These are phyloP conservation scores for Silene noctiflora DNA, from an alignment of 179 eudicot species.

Conservation along the genomic window DNA sequence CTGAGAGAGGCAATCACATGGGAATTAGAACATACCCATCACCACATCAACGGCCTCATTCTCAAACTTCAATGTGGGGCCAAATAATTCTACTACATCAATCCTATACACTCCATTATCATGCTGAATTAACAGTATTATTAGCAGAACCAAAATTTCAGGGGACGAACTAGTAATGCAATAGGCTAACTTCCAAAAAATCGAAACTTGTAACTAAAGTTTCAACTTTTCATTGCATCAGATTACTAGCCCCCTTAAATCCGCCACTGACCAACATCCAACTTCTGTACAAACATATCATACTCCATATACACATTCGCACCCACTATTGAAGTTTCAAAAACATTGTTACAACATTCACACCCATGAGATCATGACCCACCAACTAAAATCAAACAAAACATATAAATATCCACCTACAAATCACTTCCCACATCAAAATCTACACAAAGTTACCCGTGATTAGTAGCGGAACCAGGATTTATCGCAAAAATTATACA, in stretches of 20 bases:
- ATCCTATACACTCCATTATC: constrained; percentile 6
- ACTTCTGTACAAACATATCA: neutral
- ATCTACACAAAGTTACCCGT: neutral
- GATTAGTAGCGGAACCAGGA: neutral
- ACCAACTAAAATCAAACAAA: neutral
- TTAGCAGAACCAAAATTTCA: too few species aligned
- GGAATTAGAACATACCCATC: neutral
- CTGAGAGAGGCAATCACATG: constrained; percentile 22
- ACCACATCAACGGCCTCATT: neutral
- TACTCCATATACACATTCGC: neutral
- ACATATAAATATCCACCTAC: neutral
- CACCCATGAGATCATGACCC: neutral
- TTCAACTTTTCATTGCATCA: too few species aligned
- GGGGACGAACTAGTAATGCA: too few species aligned
- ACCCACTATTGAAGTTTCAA: too few species aligned
- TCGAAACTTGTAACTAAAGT: too few species aligned
- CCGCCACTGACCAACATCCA: neutral
- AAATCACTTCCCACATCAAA: neutral
- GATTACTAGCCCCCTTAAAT: too few species aligned
- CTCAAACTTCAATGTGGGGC: constrained; percentile 3
- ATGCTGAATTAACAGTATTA: neutral
- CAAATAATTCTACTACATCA: neutral
- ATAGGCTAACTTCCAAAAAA: too few species aligned
- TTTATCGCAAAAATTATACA: neutral
- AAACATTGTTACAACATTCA: too few species aligned